These are phyloP conservation scores for Phascolomyces articulosus DNA, from an alignment of 371 early-diverging fungal genomes.

Conservation along the genomic window DNA sequence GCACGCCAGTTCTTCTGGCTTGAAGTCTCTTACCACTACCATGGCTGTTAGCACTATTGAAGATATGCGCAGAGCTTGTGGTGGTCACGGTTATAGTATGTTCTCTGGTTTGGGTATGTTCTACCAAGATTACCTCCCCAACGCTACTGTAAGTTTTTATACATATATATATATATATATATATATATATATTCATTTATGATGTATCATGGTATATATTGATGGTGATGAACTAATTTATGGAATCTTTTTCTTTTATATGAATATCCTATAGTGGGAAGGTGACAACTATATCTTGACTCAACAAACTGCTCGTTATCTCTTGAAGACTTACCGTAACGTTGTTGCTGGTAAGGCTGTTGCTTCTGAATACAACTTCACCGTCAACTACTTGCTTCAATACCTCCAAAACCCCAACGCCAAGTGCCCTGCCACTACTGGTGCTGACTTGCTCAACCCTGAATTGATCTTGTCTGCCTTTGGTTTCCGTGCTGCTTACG, in stretches of 20 bases:
- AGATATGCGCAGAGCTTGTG: constrained; percentile 70
- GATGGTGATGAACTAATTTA: no score
- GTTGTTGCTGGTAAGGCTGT: constrained; percentile 55
- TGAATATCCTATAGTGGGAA: constrained; percentile 47
- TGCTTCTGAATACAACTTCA: constrained; percentile 53
- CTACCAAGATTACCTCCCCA: constrained; percentile 62
- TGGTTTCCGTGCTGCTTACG: constrained; percentile 67
- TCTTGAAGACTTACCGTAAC: constrained; percentile 60
- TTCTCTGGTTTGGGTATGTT: constrained; percentile 78
- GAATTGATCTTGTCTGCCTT: constrained; percentile 65
- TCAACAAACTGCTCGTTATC: constrained; percentile 73
- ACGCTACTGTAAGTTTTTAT: constrained; percentile 47
- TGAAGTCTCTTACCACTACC: constrained; percentile 81
- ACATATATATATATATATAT: no score
- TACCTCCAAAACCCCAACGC: constrained; percentile 53
- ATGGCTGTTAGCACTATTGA: constrained; percentile 78
- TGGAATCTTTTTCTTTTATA: not conserved
- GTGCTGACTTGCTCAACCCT: constrained; percentile 58
- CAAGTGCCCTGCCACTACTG: constrained; percentile 46
- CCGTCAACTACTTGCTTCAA: constrained; percentile 52
- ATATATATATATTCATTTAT: no score
- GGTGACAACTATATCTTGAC: constrained; percentile 80
- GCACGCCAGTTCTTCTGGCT: constrained; percentile 83
- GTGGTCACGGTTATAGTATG: constrained; percentile 84
- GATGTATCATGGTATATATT: no score